A percentile compares a stretch with the other conserved stretches of the same genome.
Evolutionary conservation across 179 eudicot species (phyloP).

Genomic region (Sideroxylon spinosum): DNA sequence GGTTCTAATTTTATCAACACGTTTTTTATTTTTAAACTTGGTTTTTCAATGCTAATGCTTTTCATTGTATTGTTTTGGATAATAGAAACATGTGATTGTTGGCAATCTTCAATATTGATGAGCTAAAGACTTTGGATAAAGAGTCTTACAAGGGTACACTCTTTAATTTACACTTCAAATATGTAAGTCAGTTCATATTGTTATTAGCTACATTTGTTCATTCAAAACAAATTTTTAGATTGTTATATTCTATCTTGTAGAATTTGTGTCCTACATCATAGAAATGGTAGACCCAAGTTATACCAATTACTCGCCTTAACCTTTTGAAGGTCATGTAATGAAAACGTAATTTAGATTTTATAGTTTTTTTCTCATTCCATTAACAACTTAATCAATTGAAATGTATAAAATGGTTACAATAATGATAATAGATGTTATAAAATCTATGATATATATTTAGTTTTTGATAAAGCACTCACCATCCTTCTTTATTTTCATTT

Average conservation of each 20-base stretch:
- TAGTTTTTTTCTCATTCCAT: neutral
- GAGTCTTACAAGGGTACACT: too few species aligned
- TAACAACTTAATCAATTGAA: neutral
- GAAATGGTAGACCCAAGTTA: neutral
- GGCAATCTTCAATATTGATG: too few species aligned
- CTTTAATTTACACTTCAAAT: too few species aligned
- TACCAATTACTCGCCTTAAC: neutral
- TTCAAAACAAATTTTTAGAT: too few species aligned
- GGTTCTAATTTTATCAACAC: too few species aligned
- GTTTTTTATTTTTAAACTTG: too few species aligned
- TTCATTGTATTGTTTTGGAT: too few species aligned
- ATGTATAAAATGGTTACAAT: neutral
- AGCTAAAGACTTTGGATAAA: too few species aligned
- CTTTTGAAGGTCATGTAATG: neutral
- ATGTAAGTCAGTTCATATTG: too few species aligned
- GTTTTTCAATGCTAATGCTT: too few species aligned
- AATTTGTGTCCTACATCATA: neutral
- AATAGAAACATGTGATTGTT: too few species aligned
- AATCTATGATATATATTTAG: neutral
- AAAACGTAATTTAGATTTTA: neutral
- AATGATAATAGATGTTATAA: neutral
- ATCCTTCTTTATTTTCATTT: neutral
- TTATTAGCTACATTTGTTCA: too few species aligned
- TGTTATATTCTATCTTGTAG: neutral
- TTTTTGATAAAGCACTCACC: constrained; percentile 1